Percentiles rank a stretch among this genome's conserved stretches.
Evolutionary conservation across 352 stramenopile species (phyloP).

Genomic region (Aphanomyces euteiches): DNA sequence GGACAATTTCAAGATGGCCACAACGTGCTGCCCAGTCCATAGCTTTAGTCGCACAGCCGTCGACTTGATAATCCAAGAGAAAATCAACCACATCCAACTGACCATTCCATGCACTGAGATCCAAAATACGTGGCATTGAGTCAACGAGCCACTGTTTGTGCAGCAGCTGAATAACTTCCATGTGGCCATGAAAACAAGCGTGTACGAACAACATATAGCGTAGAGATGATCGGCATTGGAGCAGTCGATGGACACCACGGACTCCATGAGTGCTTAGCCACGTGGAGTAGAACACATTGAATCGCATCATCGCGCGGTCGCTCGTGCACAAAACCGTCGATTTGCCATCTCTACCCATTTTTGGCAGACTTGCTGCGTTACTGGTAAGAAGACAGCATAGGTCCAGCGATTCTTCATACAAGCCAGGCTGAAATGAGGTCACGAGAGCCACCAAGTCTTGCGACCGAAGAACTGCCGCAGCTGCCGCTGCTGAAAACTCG

Average conservation of each 20-base stretch:
- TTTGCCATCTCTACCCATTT: neutral
- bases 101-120: slow-evolving; percentile 28
- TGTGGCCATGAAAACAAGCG: slow-evolving; percentile 6
- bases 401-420: neutral
- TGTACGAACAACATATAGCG: neutral
- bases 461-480: too few relatives aligned
- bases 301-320: neutral
- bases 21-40: slow-evolving; percentile 25
- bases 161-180: neutral
- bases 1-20: slow-evolving; percentile 1
- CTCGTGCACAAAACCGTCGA: neutral
- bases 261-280: neutral
- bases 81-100: slow-evolving; percentile 37
- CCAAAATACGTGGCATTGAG: neutral
- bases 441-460: slow-evolving; percentile 2
- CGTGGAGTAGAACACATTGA: neutral
- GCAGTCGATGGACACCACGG: slow-evolving; percentile 6
- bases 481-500: too few relatives aligned
- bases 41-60: slow-evolving; percentile 36
- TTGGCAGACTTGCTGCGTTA: neutral
- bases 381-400: neutral
- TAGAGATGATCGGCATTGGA: neutral
- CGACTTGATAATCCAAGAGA: slow-evolving; percentile 34
- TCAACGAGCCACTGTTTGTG: neutral
- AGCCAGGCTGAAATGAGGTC: slow-evolving; percentile 6